Evolutionary conservation across 225 moss, liverwort and hornwort genomes (phyloP).

Genomic region (Asterella californica): DNA sequence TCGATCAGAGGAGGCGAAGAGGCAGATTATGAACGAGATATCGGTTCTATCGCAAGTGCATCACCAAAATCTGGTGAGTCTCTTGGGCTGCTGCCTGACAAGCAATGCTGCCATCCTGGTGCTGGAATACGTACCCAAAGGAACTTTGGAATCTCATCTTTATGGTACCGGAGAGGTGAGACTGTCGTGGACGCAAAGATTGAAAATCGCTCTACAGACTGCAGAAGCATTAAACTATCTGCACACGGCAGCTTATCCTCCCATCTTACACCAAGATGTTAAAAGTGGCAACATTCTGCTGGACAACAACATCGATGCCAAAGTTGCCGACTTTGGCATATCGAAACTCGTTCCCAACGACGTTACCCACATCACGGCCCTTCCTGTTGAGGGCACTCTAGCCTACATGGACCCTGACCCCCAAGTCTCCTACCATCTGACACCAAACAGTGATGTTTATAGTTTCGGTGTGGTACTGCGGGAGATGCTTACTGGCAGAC

Average conservation of each 20-base stretch:
- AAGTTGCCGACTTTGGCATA: too few relatives aligned
- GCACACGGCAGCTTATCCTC: too few relatives aligned
- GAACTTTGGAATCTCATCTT: too few relatives aligned
- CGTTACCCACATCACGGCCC: neutral
- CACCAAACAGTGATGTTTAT: neutral
- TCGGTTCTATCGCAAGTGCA: slow-evolving; percentile 27
- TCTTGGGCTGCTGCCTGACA: slow-evolving; percentile 47
- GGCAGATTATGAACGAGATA: slow-evolving; percentile 22
- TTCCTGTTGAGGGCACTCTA: neutral
- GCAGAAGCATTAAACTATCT: too few relatives aligned
- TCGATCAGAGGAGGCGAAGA: neutral
- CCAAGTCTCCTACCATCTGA: neutral
- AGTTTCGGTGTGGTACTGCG: neutral
- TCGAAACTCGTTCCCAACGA: too few relatives aligned
- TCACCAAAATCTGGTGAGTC: slow-evolving; percentile 38
- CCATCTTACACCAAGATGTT: too few relatives aligned
- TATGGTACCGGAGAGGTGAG: too few relatives aligned
- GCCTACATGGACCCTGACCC: neutral
- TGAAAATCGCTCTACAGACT: too few relatives aligned
- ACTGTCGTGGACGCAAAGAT: too few relatives aligned
- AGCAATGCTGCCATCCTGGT: slow-evolving; percentile 35
- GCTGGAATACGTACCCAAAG: slow-evolving; percentile 26
- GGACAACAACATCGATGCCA: too few relatives aligned
- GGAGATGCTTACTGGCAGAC: neutral
- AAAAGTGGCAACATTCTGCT: too few relatives aligned